A percentile compares a stretch with the other conserved stretches of the same genome.
Evolutionary conservation across 139 green algal genomes (phyloP).

Genomic region (Haematococcus lacustris): DNA sequence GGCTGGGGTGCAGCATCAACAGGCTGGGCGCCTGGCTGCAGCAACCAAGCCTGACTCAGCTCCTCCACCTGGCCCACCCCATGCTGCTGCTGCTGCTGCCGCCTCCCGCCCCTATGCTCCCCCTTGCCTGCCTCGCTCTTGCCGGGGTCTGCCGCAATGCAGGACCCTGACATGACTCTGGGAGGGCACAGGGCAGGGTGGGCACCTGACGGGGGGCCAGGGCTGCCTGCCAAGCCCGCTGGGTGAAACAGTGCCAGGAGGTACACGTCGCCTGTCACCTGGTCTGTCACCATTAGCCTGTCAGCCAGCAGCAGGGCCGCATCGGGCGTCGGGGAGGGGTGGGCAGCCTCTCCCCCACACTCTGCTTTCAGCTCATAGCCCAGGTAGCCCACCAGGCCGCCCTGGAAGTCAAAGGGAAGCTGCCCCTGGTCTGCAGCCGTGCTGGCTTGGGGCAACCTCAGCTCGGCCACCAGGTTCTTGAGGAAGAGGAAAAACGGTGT

Average conservation of each 20-base stretch:
- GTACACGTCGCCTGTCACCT: conserved; percentile 65
- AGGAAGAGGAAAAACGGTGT: conserved; percentile 46
- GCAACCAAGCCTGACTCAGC: too few relatives aligned
- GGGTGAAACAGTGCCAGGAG: conserved; percentile 50
- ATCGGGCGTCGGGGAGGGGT: conserved; percentile 61
- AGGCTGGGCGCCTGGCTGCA: too few relatives aligned
- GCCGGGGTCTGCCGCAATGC: too few relatives aligned
- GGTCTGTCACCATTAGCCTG: conserved; percentile 79
- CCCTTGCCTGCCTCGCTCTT: too few relatives aligned
- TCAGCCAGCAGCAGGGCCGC: conserved; percentile 84
- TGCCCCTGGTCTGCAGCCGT: conserved; percentile 11
- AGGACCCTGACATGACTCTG: too few relatives aligned
- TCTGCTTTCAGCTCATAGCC: conserved; percentile 93
- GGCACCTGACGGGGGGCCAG: too few relatives aligned
- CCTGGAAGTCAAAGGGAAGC: conserved; percentile 93
- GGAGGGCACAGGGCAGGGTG: too few relatives aligned
- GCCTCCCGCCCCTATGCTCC: too few relatives aligned
- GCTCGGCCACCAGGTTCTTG: conserved; percentile 16
- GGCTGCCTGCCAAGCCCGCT: not conserved
- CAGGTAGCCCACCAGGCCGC: conserved; percentile 91
- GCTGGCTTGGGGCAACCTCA: conserved; percentile 6
- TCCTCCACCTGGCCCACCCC: too few relatives aligned
- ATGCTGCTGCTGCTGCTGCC: too few relatives aligned
- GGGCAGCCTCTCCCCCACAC: conserved; percentile 46
- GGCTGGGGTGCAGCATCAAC: too few relatives aligned